Evolutionary conservation across 148 eudicot genomes (phyloP).

Genomic region (Beta vulgaris): DNA sequence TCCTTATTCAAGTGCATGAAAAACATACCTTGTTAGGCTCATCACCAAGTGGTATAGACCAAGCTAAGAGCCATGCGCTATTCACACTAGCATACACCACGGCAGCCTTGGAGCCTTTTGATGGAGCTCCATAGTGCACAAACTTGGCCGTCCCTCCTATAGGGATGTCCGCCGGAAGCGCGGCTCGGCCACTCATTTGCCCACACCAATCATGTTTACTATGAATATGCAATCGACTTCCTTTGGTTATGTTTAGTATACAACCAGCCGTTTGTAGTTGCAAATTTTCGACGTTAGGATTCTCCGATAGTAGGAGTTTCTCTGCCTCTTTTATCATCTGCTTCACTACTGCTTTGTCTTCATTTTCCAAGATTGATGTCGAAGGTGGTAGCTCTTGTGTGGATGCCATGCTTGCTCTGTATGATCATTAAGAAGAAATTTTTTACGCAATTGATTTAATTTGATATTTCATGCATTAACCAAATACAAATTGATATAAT

Average conservation of each 20-base stretch:
- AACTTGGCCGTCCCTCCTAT: constrained; percentile 15
- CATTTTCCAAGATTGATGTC: constrained; percentile 2
- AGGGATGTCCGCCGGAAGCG: background rate
- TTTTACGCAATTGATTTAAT: background rate
- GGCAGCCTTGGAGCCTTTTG: constrained; percentile 9
- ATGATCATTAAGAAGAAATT: background rate
- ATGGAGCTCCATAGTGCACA: constrained; percentile 4
- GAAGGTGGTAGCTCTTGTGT: background rate
- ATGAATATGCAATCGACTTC: background rate
- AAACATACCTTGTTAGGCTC: constrained; percentile 11
- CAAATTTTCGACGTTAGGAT: background rate
- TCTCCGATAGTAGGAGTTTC: background rate
- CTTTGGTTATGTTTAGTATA: constrained; percentile 5
- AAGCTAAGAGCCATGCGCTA: constrained; percentile 8
- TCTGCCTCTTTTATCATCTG: constrained; percentile 17
- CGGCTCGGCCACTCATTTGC: background rate
- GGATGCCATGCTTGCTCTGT: background rate
- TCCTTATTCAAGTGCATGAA: background rate
- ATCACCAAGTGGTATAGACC: constrained; percentile 5
- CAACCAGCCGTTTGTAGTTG: constrained; percentile 8
- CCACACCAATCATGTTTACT: constrained; percentile 12
- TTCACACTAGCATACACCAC: constrained; percentile 9
- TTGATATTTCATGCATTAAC: background rate
- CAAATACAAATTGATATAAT: background rate
- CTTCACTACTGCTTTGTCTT: constrained; percentile 10